Percentiles rank a stretch among this genome's conserved stretches.
Conservation (phyloP, 805 yeast genomes). For the Monosporozyma aquatica region DNA sequence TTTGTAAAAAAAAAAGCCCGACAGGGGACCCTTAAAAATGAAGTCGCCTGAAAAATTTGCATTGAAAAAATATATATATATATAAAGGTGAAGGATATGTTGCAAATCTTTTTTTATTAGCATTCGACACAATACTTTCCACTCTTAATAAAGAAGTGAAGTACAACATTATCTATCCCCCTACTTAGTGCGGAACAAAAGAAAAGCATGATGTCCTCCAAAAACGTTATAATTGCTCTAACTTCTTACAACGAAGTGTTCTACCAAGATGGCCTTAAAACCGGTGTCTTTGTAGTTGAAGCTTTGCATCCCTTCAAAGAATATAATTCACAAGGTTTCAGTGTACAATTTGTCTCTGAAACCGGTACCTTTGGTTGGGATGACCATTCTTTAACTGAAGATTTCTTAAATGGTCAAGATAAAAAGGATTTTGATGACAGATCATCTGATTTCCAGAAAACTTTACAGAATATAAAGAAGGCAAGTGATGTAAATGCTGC, state of each 20-base stretch:
- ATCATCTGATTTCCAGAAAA: constrained; percentile 33
- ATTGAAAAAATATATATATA: too few species aligned
- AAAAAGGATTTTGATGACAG: constrained; percentile 32
- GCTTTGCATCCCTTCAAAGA: constrained; percentile 50
- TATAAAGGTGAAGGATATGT: too few species aligned
- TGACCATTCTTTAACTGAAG: constrained; percentile 40
- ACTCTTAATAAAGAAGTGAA: too few species aligned
- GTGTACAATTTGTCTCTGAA: constrained; percentile 50
- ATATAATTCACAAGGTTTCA: constrained; percentile 40
- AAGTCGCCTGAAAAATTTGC: too few species aligned
- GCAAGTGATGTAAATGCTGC: constrained; percentile 40
- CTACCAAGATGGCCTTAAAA: constrained; percentile 48
- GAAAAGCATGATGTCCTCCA: background rate
- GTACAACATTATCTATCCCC: background rate
- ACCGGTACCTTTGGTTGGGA: constrained; percentile 49
- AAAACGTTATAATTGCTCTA: constrained; percentile 37
- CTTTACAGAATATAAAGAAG: constrained; percentile 36
- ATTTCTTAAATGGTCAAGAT: constrained; percentile 39
- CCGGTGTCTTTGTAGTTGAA: constrained; percentile 52
- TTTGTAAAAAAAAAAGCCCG: too few species aligned
- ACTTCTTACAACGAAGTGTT: constrained; percentile 38
- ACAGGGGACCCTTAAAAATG: too few species aligned
- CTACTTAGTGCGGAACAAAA: too few species aligned
- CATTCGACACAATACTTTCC: too few species aligned
- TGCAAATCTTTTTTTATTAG: too few species aligned